These are phyloP conservation scores for Lolium rigidum DNA, from an alignment of 176 grass and related monocot species.

Conservation along the genomic window DNA sequence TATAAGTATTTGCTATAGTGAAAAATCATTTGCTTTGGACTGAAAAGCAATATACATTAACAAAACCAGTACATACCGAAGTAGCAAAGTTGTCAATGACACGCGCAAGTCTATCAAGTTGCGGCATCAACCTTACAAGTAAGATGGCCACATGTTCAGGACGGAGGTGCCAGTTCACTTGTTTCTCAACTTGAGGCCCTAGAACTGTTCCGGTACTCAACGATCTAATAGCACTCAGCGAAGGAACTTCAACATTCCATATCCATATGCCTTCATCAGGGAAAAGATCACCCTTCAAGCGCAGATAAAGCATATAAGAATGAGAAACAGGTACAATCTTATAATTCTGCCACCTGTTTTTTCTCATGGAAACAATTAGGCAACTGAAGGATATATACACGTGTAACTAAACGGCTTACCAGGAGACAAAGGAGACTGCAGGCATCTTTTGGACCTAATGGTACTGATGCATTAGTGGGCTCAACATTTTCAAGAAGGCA, in stretches of 20 bases:
- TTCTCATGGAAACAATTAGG: neutral
- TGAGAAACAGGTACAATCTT: neutral
- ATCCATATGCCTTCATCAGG: constrained; percentile 93
- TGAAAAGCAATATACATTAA: constrained; percentile 29
- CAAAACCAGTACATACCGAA: constrained; percentile 71
- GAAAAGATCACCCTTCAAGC: constrained; percentile 84
- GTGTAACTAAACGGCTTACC: constrained; percentile 61
- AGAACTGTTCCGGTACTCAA: constrained; percentile 80
- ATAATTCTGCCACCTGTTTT: constrained; percentile 12
- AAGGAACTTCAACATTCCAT: constrained; percentile 89
- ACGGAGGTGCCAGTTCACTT: constrained; percentile 87
- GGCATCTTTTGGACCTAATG: constrained; percentile 90
- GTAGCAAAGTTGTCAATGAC: constrained; percentile 86
- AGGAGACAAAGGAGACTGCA: constrained; percentile 94
- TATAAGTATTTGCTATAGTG: constrained; percentile 38
- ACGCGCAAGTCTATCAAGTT: constrained; percentile 83
- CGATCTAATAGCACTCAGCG: constrained; percentile 82
- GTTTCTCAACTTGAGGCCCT: constrained; percentile 80
- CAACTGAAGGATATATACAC: constrained; percentile 32
- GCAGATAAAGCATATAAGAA: constrained; percentile 51
- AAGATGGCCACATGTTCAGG: constrained; percentile 70
- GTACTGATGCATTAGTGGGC: constrained; percentile 61
- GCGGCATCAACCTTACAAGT: constrained; percentile 76
- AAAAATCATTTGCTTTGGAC: constrained; percentile 13
- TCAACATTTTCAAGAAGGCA: constrained; percentile 87